Evolutionary conservation across 2,329 filamentous ascomycete genomes (phyloP).

Genomic region (Karstenula rhodostoma): DNA sequence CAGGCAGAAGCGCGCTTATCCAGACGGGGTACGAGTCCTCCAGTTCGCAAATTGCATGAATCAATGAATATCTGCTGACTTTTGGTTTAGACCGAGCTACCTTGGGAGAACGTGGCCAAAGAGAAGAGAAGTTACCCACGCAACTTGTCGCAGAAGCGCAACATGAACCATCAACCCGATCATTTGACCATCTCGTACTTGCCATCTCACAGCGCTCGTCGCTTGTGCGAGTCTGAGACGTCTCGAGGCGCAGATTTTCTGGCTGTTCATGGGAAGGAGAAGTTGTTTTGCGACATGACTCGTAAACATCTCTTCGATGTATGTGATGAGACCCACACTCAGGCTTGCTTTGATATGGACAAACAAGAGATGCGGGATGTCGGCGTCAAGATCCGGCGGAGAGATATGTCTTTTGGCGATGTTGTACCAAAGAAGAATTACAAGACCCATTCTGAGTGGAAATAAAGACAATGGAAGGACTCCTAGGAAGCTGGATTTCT

Average conservation of each 20-base stretch:
- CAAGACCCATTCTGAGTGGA: constrained; percentile 3
- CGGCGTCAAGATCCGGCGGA: neutral
- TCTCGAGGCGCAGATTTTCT: neutral
- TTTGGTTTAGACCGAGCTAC: no score
- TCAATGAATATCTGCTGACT: neutral
- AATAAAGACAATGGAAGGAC: neutral
- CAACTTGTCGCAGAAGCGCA: neutral
- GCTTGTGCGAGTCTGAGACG: constrained; percentile 1
- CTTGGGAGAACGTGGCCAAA: neutral
- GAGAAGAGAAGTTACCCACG: neutral
- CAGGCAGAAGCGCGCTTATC: constrained; percentile 2
- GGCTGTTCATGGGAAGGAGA: neutral
- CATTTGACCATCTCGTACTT: neutral
- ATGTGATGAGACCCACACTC: neutral
- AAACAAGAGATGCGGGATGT: neutral
- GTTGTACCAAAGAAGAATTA: neutral
- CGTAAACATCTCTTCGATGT: neutral
- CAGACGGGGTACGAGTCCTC: neutral
- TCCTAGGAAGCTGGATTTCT: neutral
- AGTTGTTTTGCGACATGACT: constrained; percentile 1
- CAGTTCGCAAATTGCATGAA: neutral
- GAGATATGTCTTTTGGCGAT: neutral
- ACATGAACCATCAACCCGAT: constrained; percentile 2
- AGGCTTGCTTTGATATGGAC: neutral
- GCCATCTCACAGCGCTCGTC: constrained; percentile 1